Base-by-base conservation (phyloP, 495 filamentous ascomycete species). In the Aspergillus biplanus region DNA sequence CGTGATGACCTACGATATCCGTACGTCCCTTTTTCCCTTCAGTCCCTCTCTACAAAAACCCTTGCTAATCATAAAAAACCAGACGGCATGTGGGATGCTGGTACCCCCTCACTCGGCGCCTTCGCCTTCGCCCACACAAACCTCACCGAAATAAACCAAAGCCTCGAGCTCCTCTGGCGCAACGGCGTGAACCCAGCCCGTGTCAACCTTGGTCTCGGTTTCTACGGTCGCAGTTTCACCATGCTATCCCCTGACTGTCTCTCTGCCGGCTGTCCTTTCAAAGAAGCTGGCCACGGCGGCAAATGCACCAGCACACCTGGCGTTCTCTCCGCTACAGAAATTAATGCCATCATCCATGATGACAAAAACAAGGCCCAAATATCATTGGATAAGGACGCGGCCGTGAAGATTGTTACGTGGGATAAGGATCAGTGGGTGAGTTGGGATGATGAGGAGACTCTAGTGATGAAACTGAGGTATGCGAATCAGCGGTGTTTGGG, bases 1-100 rank as follows among this genome's bases (percentile, higher is more conserved):
- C 46, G 71, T 82, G 61, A 85, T 86, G 83, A 67, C 77, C 11
- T 85, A 85, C 50, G 72, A 80, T 65, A 62, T 82, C 7, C 77
- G 79, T 64, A 73, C 76, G 31, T 59, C 16, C 9, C n/a, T 13
- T 52, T 13, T 34, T 16, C 16, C 39, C 31, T 31, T 3, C 34
- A n/a, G 6, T 52, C 13, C 16, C 11, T 39, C 16, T 55, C 12
- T 12, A 16, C 13, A 37, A 6, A 7, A 8, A 52, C 9, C 12
- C 12, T 37, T 37, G 8, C 33, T 27, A 54, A 33, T 6, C 34
- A 48, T 53, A 13, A 33, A 27, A 15, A 1, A 39, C 18, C 18
- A 66, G 64, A 67, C 34, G 65, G 65, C 13, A 16, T 59, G 18
- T 81, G 77, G 78, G 76, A 71, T 35, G 6, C 3, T 0, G n/a